Base-by-base conservation (phyloP, 2,329 filamentous ascomycete genomes). In the Phoma sp. region DNA sequence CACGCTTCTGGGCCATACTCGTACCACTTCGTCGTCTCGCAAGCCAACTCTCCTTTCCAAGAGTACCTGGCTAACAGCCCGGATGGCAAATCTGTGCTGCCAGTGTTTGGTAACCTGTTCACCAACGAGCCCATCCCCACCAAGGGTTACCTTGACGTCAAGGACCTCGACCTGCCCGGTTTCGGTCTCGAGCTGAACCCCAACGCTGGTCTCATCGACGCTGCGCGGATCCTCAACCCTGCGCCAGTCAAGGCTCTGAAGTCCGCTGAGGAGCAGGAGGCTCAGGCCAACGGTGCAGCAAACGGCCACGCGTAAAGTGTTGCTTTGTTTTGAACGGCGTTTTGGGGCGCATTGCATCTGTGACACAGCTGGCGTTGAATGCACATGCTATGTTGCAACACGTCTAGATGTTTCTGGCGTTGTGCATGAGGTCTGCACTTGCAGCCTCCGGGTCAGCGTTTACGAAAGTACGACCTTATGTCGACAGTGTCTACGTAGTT, bases 41-140 rank as follows among this genome's bases (percentile, higher is more conserved):
- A 97, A 77, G 86, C 91, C 60, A 96, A 96, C 79, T 91, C 89
- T 13, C 93, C 93, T 5, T 97, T 97, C 83, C 93, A 97, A 76
- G 93, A 97, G 77, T 97, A 97, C 72, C 84, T 97, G 22, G 93
- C 93, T 65, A 96, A 96, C 79, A 96, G 92, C 2, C 86, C 92
- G 0, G 92, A 97, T 68, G 93, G 93, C 43, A 91, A 92, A 80
- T 92, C 87, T 59, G 93, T 97, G 17, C 80, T 94, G 59, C 93
- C 93, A 2, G 93, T 97, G 6, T 97, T 97, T 75, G 93, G 93
- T 32, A 90, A 96, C 67, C 81, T 97, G 46, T 97, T 96, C 77
- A 70, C 90, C 32, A 92, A 96, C 74, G 93, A 97, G 79, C 92
- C 92, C 5, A 94, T 97, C 57, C 92, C 92, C 1, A 85, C 82